phyloP scores from a whole-genome alignment of 2,329 filamentous ascomycete genomes.

The Aspergillus ruber region DNA sequence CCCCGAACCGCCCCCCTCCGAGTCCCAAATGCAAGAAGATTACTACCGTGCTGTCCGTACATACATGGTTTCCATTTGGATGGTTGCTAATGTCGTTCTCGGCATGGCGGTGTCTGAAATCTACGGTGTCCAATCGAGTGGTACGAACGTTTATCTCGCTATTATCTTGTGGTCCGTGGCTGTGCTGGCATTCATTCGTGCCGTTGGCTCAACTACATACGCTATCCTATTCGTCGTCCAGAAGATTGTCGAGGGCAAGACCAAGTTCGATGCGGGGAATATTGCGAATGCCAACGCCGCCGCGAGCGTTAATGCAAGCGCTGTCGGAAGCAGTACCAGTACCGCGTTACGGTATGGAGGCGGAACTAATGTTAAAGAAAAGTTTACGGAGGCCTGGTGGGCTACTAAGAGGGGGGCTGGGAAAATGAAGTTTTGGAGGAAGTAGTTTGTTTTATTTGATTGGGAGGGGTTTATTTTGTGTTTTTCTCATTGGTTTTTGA shows the following conservation, averaged over 20 bases:
- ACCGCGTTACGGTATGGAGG: constrained; percentile 24
- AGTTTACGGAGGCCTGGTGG: constrained; percentile 31
- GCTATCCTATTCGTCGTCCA: constrained; percentile 78
- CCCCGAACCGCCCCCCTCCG: constrained; percentile 52
- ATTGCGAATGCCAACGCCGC: constrained; percentile 21
- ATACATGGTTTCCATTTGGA: constrained; percentile 96
- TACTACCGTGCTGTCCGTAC: constrained; percentile 97
- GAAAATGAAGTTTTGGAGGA: constrained; percentile 37
- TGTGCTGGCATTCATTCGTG: constrained; percentile 76
- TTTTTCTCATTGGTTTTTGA: constrained; percentile 7
- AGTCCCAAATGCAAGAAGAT: constrained; percentile 88
- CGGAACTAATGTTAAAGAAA: constrained; percentile 29
- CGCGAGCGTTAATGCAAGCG: constrained; percentile 12
- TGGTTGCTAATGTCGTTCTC: constrained; percentile 83
- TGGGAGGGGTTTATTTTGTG: background rate
- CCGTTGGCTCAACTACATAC: constrained; percentile 73
- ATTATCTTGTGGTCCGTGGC: constrained; percentile 94
- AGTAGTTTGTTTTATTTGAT: constrained; percentile 14
- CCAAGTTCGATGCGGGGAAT: constrained; percentile 49
- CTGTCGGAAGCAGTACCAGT: constrained; percentile 11
- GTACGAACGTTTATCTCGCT: constrained; percentile 80
- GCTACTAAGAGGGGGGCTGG: constrained; percentile 23
- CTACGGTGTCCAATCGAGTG: constrained; percentile 65
- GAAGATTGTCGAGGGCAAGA: constrained; percentile 76
- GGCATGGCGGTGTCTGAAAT: constrained; percentile 89